Base-by-base conservation (phyloP, 805 yeast genomes). In the Yamadazyma sp. region DNA sequence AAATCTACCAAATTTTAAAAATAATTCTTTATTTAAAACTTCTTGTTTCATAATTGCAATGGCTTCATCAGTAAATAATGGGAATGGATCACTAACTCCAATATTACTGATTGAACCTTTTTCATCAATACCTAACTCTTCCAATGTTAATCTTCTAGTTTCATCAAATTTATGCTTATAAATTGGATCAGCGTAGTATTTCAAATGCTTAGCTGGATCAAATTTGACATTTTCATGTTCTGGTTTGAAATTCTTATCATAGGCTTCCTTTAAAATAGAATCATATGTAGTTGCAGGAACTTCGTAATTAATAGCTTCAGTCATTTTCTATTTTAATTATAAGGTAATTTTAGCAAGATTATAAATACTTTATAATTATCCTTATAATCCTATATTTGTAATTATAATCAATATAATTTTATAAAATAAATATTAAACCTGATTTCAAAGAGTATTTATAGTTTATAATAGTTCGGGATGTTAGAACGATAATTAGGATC, bases 51-150 rank as follows among this genome's bases (percentile, higher is more conserved):
- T 76, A 31, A 77, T 68, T 28, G 69, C 70, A 36, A 75, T 60
- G 2, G 82, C 82, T 47, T 76, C 81, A 19, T 73, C 73, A 2
- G 80, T 75, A 56, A 77, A 77, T 28, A 77, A 58, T 4, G 79
- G 79, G 54, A 77, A 77, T 1, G 82, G 80, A 33, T 71, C 78
- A 34, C 73, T 61, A 14, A 73, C 81, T 15, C 79, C 83, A 44
- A 76, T 63, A 2, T 69, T 68, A 12, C 76, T 65, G 36, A 77
- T 73, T 49, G 74, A 78, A 38, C 62, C 57, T 29, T 62, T 61
- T 43, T 60, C 53, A 27, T 66, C 48, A 38, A 69, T 52, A 1
- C 76, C 77, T 36, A 77, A 59, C 40, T 77, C 80, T 27, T 59
- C 69, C 68, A 76, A 65, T 8, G 65, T 57, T 33, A 60, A 30